These are phyloP conservation scores for Penicillium italicum DNA, from an alignment of 2,329 filamentous ascomycete species.

Conservation along the genomic window DNA sequence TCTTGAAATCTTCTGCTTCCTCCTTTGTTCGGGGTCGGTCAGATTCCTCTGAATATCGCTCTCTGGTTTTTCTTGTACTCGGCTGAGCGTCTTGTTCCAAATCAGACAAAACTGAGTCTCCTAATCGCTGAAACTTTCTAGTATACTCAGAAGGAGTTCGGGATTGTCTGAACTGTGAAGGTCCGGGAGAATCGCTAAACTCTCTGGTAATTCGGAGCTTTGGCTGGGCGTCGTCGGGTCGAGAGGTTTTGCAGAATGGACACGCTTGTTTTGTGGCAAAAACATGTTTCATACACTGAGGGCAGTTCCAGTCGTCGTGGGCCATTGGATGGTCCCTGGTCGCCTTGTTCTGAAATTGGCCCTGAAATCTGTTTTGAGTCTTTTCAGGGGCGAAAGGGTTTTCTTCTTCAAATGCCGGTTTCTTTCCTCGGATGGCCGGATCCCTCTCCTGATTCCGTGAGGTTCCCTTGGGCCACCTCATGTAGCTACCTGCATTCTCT, in stretches of 20 bases:
- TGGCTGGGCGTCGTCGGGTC: neutral
- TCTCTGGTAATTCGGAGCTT: neutral
- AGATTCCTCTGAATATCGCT: neutral
- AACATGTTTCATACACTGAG: slow-evolving; percentile 9
- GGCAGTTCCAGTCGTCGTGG: slow-evolving; percentile 15
- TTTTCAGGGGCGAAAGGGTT: neutral
- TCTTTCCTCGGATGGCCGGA: neutral
- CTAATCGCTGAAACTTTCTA: slow-evolving; percentile 22
- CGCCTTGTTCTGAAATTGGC: neutral
- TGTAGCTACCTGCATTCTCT: neutral
- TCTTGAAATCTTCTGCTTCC: slow-evolving; percentile 9
- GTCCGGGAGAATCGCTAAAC: neutral
- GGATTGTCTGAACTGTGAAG: neutral
- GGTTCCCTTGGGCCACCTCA: neutral
- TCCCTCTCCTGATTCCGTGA: neutral
- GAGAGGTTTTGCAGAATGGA: slow-evolving; percentile 17
- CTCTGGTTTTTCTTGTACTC: neutral
- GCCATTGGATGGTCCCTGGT: neutral
- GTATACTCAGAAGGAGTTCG: slow-evolving; percentile 5
- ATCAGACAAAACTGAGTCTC: slow-evolving; percentile 20
- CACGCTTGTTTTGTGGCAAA: slow-evolving; percentile 10
- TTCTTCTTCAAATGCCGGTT: neutral
- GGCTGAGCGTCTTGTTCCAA: slow-evolving; percentile 5
- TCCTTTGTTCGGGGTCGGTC: neutral
- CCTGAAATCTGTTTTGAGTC: neutral